Conservation (phyloP, 495 filamentous ascomycete genomes). For the Penicillium alfredii region DNA sequence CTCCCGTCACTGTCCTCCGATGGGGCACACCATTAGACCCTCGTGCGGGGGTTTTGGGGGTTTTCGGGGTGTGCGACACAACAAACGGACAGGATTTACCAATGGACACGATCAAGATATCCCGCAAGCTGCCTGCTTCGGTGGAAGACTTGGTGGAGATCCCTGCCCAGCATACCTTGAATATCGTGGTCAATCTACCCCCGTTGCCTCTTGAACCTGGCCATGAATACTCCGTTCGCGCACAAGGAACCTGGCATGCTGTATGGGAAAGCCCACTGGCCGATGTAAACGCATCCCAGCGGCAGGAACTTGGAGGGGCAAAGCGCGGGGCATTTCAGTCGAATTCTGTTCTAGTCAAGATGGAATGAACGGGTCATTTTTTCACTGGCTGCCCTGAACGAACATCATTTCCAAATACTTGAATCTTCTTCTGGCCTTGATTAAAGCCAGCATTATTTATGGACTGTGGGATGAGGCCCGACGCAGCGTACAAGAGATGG, state of each 20-base stretch:
- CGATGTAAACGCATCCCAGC: constrained; percentile 16
- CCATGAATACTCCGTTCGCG: constrained; percentile 24
- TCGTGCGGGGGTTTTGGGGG: constrained; percentile 38
- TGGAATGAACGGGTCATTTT: constrained; percentile 6
- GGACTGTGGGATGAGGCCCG: too few relatives aligned
- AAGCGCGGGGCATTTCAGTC: constrained; percentile 20
- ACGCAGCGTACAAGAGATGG: too few relatives aligned
- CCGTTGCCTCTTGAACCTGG: constrained; percentile 13
- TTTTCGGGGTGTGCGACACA: constrained; percentile 38
- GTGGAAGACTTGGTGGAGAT: constrained; percentile 40
- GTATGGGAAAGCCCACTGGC: constrained; percentile 21
- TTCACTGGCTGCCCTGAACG: not conserved
- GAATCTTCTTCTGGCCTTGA: too few relatives aligned
- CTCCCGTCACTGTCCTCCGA: constrained; percentile 41
- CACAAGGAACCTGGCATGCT: constrained; percentile 28
- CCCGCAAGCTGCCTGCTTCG: constrained; percentile 39
- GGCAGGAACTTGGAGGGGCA: constrained; percentile 12
- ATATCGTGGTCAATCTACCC: constrained; percentile 12
- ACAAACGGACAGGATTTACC: constrained; percentile 25
- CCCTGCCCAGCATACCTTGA: constrained; percentile 15
- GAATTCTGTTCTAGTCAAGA: constrained; percentile 10
- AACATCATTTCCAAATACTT: too few relatives aligned
- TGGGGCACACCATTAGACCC: constrained; percentile 48
- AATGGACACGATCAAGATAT: constrained; percentile 38
- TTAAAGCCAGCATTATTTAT: too few relatives aligned